Conservation (phyloP, 805 yeast species). For the Kazachstania viticola region DNA sequence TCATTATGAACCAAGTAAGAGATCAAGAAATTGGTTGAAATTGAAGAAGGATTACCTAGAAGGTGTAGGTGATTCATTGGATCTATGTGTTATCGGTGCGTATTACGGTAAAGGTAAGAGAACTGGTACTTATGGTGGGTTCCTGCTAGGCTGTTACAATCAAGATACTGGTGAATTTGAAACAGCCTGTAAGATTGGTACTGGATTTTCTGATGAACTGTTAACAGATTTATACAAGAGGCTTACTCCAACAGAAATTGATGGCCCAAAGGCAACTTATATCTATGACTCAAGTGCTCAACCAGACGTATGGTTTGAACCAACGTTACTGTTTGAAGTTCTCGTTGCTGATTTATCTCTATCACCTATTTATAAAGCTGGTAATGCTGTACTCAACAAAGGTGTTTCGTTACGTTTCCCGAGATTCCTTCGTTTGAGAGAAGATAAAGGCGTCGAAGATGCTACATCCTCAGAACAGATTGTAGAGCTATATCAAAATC, state of each 20-base stretch:
- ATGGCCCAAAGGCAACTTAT: conserved; percentile 53
- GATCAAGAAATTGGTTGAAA: conserved; percentile 92
- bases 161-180: conserved; percentile 87
- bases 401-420: conserved; percentile 89
- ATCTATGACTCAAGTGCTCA: conserved; percentile 59
- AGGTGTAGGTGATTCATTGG: conserved; percentile 93
- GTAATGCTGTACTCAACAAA: conserved; percentile 55
- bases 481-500: conserved; percentile 71
- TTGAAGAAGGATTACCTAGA: conserved; percentile 88
- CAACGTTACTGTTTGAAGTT: conserved; percentile 73
- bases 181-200: conserved; percentile 93
- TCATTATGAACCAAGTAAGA: conserved; percentile 84
- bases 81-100: conserved; percentile 88
- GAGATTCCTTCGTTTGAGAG: conserved; percentile 69
- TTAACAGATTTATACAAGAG: conserved; percentile 47
- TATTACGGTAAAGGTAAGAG: conserved; percentile 90
- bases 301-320: conserved; percentile 95
- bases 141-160: conserved; percentile 80
- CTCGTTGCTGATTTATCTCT: conserved; percentile 82
- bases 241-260: conserved; percentile 56
- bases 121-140: conserved; percentile 93
- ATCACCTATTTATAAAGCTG: conserved; percentile 85
- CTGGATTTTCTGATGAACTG: conserved; percentile 87
- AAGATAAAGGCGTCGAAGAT: conserved; percentile 76
- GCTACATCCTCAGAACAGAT: conserved; percentile 80